Percentiles rank a stretch among this genome's conserved stretches.
These are phyloP conservation scores for Pachysandra terminalis DNA, from an alignment of 164 flowering plant genomes.

Conservation along the genomic window DNA sequence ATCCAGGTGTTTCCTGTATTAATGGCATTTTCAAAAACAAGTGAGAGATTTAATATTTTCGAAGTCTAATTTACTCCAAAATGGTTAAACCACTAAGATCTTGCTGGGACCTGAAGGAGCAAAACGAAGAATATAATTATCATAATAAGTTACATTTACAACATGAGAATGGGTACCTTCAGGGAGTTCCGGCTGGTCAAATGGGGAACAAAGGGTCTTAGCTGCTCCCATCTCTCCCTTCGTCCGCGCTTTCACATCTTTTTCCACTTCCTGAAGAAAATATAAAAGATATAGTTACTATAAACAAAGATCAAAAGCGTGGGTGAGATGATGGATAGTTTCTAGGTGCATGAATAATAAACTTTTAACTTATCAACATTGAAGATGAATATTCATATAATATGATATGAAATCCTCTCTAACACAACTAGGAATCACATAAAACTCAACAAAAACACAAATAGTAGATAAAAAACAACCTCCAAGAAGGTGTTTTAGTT, in stretches of 20 bases:
- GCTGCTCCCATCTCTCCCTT: constrained; percentile 92
- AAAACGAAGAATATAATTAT: background rate
- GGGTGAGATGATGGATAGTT: background rate
- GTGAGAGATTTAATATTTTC: background rate
- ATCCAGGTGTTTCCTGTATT: too few relatives aligned
- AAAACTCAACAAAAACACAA: background rate
- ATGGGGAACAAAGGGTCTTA: constrained; percentile 80
- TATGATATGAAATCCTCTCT: too few relatives aligned
- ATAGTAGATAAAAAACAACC: background rate
- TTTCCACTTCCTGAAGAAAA: constrained; percentile 69
- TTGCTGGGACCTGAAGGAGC: background rate
- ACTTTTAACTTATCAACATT: background rate
- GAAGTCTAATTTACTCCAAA: background rate
- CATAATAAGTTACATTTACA: background rate
- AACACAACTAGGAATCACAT: background rate
- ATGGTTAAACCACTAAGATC: background rate
- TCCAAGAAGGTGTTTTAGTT: background rate
- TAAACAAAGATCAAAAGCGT: background rate
- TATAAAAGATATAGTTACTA: background rate
- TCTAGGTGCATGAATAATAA: background rate
- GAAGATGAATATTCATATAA: too few relatives aligned
- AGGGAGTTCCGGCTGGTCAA: constrained; percentile 82
- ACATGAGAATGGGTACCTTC: constrained; percentile 49
- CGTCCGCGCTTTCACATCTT: constrained; percentile 76
- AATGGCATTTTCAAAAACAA: too few relatives aligned